Evolutionary conservation across 306 rosid species (phyloP), one percentile per base, ranked within the genome.

Genomic region (Vachellia pachyceras): DNA sequence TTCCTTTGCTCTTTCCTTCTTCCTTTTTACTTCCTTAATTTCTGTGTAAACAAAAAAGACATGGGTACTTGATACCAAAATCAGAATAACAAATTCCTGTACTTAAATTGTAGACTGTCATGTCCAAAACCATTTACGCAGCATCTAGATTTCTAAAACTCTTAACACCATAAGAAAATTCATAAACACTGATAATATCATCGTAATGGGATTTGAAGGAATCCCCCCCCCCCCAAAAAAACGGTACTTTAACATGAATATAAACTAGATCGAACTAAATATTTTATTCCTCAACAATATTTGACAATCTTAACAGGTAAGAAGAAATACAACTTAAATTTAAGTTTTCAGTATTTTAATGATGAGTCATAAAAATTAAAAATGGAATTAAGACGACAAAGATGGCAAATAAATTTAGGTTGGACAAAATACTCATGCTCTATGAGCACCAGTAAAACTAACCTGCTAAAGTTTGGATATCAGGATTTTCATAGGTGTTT

Each of bases 1-100:
- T 80, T 93, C 98, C 88, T 87, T 95, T 54, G 95, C 99, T 83
- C 95, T 88, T 20, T 85, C 98, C 87, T 95, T 95, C 82, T 85
- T 91, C 93, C 89, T 88, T 84, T 72, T 93, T 39, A 90, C 85
- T 33, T 93, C 95, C 90, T 95, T 95, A 82, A 95, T 91, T 87
- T 93, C 99, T 95, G 83, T 64, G 23, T 79, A 88, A 49, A 84
- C 44, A 69, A 39, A 29, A 55, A 11, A 68, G 8, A 9, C 9
- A 68, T 7, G 64, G 70, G 42, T 4, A 72, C 29, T 45, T 55
- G 63, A 65, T 39, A 42, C 33, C 58, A 80, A 82, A 75, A 3
- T 72, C 72, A 74, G 2, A 80, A 50, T 17, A 65, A 37, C 41
- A 57, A 70, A 46, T 57, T 41, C 75, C 46, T 9, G 23, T 49